Evolutionary conservation across 2,329 filamentous ascomycete species (phyloP).

Genomic region (Epichloe festucae): DNA sequence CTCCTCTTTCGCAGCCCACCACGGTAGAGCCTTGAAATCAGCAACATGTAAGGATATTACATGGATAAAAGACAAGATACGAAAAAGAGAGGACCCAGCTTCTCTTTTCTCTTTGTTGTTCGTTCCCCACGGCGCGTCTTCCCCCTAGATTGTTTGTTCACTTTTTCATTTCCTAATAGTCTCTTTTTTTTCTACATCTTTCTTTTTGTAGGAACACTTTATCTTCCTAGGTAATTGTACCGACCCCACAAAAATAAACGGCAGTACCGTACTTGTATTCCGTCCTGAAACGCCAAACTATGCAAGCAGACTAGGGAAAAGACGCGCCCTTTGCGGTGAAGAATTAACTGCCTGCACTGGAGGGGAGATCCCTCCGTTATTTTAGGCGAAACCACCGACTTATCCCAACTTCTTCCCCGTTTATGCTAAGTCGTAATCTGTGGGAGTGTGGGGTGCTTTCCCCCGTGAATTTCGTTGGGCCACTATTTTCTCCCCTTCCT

Average conservation of each 20-base stretch:
- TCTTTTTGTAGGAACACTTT: not conserved
- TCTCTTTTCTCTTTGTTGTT: not conserved
- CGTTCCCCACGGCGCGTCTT: not conserved
- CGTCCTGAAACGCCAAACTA: constrained; percentile 27
- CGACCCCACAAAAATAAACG: not conserved
- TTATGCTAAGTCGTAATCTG: not conserved
- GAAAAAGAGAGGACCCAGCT: not conserved
- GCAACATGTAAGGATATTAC: not conserved
- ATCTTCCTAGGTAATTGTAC: no score
- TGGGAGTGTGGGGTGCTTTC: not conserved
- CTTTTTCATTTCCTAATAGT: not conserved
- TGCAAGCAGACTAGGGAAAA: constrained; percentile 27
- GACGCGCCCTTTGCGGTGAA: constrained; percentile 6
- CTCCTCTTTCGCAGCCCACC: not conserved
- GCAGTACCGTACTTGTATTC: constrained; percentile 11
- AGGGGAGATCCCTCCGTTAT: not conserved
- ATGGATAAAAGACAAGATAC: not conserved
- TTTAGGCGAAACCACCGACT: not conserved
- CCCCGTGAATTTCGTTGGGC: not conserved
- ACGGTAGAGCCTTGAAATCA: not conserved
- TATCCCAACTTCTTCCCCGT: not conserved
- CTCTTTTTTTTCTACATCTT: not conserved
- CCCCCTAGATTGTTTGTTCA: not conserved
- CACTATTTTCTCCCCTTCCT: not conserved
- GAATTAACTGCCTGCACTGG: not conserved